Percentiles rank a stretch among this genome's conserved stretches.
Conservation (phyloP, 371 early-diverging fungal species). For the Fennellomyces sp. region DNA sequence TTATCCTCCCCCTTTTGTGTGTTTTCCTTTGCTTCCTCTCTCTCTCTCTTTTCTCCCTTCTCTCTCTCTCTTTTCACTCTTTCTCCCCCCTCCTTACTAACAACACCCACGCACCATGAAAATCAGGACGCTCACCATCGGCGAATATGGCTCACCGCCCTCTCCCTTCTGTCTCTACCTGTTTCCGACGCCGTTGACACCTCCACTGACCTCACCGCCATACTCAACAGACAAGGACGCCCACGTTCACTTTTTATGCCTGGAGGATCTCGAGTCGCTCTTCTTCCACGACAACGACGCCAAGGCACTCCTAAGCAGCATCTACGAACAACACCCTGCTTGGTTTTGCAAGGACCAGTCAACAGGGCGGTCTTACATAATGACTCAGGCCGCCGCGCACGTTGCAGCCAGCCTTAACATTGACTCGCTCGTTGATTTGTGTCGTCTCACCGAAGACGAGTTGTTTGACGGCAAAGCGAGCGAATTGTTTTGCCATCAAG, state of each 20-base stretch:
- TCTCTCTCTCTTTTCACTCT: neutral
- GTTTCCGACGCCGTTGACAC: constrained; percentile 26
- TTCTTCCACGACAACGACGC: constrained; percentile 7
- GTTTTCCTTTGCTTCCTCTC: neutral
- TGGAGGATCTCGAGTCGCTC: constrained; percentile 19
- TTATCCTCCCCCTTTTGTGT: neutral
- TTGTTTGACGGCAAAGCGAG: neutral
- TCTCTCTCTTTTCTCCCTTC: neutral
- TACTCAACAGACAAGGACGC: neutral
- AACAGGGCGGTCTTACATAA: constrained; percentile 17
- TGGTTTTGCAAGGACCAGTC: constrained; percentile 23
- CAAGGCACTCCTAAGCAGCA: neutral
- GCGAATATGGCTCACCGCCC: constrained; percentile 21
- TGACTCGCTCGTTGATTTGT: constrained; percentile 13
- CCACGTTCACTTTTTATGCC: constrained; percentile 14
- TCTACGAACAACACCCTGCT: constrained; percentile 16
- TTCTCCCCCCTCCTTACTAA: neutral
- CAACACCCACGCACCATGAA: constrained; percentile 9
- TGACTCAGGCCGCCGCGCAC: constrained; percentile 15
- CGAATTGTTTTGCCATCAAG: neutral
- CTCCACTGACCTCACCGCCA: constrained; percentile 17
- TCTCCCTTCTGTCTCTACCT: constrained; percentile 18
- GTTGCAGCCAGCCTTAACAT: constrained; percentile 9
- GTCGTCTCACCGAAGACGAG: constrained; percentile 16
- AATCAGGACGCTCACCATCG: constrained; percentile 14